A percentile compares a stretch with the other conserved stretches of the same genome.
phyloP scores from a whole-genome alignment of 2,329 filamentous ascomycete species.

The Diaporthe ilicicola region DNA sequence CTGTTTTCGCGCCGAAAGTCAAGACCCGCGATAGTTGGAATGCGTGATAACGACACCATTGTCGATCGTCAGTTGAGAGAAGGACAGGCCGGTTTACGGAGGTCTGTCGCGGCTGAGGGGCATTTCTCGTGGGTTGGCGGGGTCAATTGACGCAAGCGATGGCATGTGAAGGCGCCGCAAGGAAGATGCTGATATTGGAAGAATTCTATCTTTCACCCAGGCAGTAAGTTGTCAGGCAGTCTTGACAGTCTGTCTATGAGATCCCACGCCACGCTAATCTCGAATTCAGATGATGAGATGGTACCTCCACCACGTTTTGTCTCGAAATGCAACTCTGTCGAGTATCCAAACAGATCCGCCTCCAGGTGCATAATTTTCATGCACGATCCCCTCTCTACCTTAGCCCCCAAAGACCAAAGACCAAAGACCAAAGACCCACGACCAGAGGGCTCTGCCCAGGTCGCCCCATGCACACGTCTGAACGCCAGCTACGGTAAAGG shows the following conservation, averaged over 20 bases:
- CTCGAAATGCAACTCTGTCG: not conserved
- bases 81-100: constrained; percentile 9
- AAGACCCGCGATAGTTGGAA: not conserved
- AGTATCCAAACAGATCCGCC: not conserved
- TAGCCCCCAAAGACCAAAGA: not conserved
- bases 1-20: too few relatives aligned
- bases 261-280: constrained; percentile 10
- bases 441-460: constrained; percentile 4
- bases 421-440: not conserved
- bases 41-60: not conserved
- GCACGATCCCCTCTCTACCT: not conserved
- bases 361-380: constrained; percentile 5
- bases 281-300: not conserved
- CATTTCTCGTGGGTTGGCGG: not conserved
- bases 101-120: not conserved
- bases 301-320: not conserved
- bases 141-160: not conserved
- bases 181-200: not conserved
- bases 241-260: not conserved
- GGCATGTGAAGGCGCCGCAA: not conserved
- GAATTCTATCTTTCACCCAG: not conserved
- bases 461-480: not conserved
- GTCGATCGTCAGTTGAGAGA: not conserved
- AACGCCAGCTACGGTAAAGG: not conserved
- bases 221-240: not conserved